Evolutionary conservation across 73 alveolate species (phyloP).

Genomic region (Effrenium voratum): DNA sequence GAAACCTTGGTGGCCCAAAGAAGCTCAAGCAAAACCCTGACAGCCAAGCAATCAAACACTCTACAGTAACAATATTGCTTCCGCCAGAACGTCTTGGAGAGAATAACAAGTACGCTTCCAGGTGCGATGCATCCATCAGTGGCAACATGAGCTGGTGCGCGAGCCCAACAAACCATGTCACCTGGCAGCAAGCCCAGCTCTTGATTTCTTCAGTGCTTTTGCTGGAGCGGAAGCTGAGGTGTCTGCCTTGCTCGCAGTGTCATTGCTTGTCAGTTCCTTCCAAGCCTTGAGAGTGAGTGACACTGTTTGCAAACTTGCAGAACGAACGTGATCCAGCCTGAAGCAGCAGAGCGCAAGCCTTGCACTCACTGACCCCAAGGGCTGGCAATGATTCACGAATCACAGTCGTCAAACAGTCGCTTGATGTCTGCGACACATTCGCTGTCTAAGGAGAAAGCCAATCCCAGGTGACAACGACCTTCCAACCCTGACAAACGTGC

Average conservation of each 20-base stretch:
- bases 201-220: neutral
- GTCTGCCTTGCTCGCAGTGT: neutral
- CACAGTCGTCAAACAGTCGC: too few species aligned
- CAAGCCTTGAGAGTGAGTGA: neutral
- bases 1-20: neutral
- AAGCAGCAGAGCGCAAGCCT: neutral
- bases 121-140: neutral
- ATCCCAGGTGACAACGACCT: too few species aligned
- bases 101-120: neutral
- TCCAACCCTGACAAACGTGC: too few species aligned
- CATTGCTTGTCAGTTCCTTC: neutral
- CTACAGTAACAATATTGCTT: too few species aligned
- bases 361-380: too few species aligned
- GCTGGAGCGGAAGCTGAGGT: neutral
- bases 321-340: neutral
- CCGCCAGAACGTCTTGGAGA: neutral
- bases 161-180: slow-evolving; percentile 4
- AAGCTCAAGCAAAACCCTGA: neutral
- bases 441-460: too few species aligned
- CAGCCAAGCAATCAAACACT: neutral
- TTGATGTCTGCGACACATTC: too few species aligned
- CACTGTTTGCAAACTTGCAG: too few species aligned
- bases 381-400: too few species aligned
- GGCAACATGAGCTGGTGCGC: neutral
- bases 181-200: neutral